Evolutionary conservation across 768 basidiomycete species (phyloP).

Genomic region (Pleurotus pulmonarius): DNA sequence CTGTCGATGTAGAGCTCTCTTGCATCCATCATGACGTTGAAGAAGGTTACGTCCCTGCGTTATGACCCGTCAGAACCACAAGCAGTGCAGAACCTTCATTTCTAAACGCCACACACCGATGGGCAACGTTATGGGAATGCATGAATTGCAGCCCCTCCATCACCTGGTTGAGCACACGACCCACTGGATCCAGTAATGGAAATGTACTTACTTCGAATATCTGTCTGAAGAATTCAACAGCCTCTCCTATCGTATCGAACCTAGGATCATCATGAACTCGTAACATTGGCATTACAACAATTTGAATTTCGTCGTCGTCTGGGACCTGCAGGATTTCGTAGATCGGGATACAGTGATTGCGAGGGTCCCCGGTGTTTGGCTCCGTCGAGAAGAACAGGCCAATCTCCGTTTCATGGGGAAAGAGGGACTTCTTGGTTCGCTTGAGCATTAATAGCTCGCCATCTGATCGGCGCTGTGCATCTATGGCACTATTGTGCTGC

Average conservation of each 20-base stretch:
- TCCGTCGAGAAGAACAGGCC: constrained; percentile 17
- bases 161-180: not conserved
- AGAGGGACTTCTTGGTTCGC: constrained; percentile 1
- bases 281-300: constrained; percentile 29
- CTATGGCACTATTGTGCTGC: constrained; percentile 13
- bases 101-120: constrained; percentile 12
- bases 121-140: constrained; percentile 18
- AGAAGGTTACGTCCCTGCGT: not conserved
- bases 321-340: constrained; percentile 18
- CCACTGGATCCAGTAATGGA: not conserved
- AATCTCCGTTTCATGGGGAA: constrained; percentile 25
- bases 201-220: constrained; percentile 19
- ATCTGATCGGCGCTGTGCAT: constrained; percentile 24
- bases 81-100: not conserved
- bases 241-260: constrained; percentile 28
- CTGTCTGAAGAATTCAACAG: constrained; percentile 24
- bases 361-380: constrained; percentile 12
- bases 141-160: constrained; percentile 19
- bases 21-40: constrained; percentile 32
- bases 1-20: constrained; percentile 18
- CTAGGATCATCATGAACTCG: constrained; percentile 13
- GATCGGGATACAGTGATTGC: constrained; percentile 34
- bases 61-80: not conserved
- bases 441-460: constrained; percentile 22
- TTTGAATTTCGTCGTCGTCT: constrained; percentile 12